Evolutionary conservation across 805 yeast species (phyloP).

Genomic region (Spathaspora boniae): DNA sequence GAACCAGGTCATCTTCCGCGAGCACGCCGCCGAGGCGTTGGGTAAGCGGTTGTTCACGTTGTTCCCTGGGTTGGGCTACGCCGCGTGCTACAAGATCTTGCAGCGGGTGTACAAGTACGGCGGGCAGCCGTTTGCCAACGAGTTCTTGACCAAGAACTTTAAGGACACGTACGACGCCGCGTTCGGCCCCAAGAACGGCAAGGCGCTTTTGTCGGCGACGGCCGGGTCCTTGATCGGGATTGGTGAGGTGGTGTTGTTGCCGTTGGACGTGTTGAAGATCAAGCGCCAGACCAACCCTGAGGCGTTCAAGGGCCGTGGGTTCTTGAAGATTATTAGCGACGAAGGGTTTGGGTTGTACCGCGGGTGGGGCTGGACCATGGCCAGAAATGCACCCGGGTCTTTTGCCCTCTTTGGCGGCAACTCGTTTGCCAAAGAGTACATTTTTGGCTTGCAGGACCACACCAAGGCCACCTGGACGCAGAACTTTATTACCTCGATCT

Average conservation of each 20-base stretch:
- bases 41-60: slow-evolving; percentile 73
- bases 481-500: slow-evolving; percentile 90
- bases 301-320: slow-evolving; percentile 97
- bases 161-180: slow-evolving; percentile 63
- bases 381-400: slow-evolving; percentile 99
- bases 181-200: slow-evolving; percentile 93
- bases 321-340: slow-evolving; percentile 76
- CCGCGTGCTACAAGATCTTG: slow-evolving; percentile 92
- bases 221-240: slow-evolving; percentile 98
- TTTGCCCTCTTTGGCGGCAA: slow-evolving; percentile 98
- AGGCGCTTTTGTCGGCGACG: slow-evolving; percentile 94
- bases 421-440: slow-evolving; percentile 96
- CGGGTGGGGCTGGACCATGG: slow-evolving; percentile 99
- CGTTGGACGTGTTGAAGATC: slow-evolving; percentile 93
- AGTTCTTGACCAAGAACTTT: slow-evolving; percentile 75
- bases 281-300: slow-evolving; percentile 99
- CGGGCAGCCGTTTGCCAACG: slow-evolving; percentile 98
- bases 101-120: slow-evolving; percentile 99
- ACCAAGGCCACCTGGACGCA: slow-evolving; percentile 91
- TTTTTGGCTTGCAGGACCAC: slow-evolving; percentile 83
- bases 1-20: slow-evolving; percentile 83
- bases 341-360: slow-evolving; percentile 93
- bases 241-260: slow-evolving; percentile 94
- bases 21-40: slow-evolving; percentile 68
- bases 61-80: slow-evolving; percentile 98